phyloP scores from a whole-genome alignment of 345 rosid genomes.

The Eucalyptus curtisii region DNA sequence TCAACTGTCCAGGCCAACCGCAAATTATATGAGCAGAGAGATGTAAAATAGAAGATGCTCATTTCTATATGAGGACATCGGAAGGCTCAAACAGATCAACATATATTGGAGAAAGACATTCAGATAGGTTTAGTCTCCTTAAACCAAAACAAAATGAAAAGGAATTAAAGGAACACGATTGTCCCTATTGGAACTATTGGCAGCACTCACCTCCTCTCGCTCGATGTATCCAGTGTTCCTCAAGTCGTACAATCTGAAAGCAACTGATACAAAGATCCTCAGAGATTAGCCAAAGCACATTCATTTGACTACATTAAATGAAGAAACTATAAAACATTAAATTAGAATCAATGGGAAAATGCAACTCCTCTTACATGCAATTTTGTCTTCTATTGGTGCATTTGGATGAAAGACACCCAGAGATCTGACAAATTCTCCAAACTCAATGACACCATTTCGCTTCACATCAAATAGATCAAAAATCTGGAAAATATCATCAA shows the following conservation, averaged over 20 bases:
- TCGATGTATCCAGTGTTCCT: conserved; percentile 86
- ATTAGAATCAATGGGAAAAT: not conserved
- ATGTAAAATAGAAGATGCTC: not conserved
- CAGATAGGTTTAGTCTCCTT: not conserved
- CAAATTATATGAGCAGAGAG: not conserved
- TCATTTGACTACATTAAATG: not conserved
- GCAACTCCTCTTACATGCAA: conserved; percentile 37
- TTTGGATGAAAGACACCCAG: conserved; percentile 75
- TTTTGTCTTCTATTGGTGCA: conserved; percentile 59
- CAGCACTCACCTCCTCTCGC: conserved; percentile 61
- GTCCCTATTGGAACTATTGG: not conserved
- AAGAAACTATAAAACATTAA: not conserved
- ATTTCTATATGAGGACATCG: not conserved
- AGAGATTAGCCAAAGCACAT: not conserved
- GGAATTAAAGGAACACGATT: not conserved
- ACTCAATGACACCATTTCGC: conserved; percentile 82
- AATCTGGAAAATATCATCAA: conserved; percentile 20
- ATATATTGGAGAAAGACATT: not conserved
- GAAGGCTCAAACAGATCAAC: not conserved
- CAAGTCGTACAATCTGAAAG: conserved; percentile 75
- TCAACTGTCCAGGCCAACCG: conserved; percentile 28
- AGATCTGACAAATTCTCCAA: conserved; percentile 87
- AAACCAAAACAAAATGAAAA: not conserved
- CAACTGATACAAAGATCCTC: conserved; percentile 29
- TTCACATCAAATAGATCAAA: conserved; percentile 84